Evolutionary conservation across 73 alveolate species (phyloP).

Genomic region (Blepharisma stoltei): DNA sequence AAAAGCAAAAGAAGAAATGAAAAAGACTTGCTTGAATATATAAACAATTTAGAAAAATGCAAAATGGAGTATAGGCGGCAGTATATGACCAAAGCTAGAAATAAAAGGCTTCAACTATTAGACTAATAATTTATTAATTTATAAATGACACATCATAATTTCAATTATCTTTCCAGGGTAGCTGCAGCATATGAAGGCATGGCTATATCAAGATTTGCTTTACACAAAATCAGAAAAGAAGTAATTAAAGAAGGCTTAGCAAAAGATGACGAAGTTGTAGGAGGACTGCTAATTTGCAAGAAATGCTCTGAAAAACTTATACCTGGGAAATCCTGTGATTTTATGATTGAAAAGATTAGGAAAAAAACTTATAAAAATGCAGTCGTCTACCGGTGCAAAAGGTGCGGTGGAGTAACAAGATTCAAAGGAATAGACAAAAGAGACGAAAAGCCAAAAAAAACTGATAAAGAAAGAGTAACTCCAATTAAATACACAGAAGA

Average conservation of each 20-base stretch:
- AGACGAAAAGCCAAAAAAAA: neutral
- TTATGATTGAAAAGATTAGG: neutral
- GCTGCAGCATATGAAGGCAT: neutral
- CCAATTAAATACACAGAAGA: neutral
- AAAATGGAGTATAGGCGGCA: too few relatives aligned
- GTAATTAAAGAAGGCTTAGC: constrained; percentile 12
- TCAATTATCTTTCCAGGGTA: neutral
- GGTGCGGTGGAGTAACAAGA: neutral
- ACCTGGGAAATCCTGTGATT: constrained; percentile 5
- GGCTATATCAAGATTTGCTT: constrained; percentile 18
- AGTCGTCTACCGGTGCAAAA: neutral
- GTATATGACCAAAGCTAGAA: too few relatives aligned
- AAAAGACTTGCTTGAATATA: too few relatives aligned
- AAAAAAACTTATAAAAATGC: constrained; percentile 14
- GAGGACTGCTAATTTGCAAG: neutral
- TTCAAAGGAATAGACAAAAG: neutral
- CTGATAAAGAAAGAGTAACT: neutral
- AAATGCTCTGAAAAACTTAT: constrained; percentile 1
- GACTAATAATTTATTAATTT: too few relatives aligned
- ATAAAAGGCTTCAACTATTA: too few relatives aligned
- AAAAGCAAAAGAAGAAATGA: too few relatives aligned
- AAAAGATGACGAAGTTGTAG: constrained; percentile 18
- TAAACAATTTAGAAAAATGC: too few relatives aligned
- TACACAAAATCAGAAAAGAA: constrained; percentile 11
- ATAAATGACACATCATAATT: too few relatives aligned